These are phyloP conservation scores for Aspergillus carlsbadensis DNA, from an alignment of 495 filamentous ascomycete genomes.

Conservation along the genomic window DNA sequence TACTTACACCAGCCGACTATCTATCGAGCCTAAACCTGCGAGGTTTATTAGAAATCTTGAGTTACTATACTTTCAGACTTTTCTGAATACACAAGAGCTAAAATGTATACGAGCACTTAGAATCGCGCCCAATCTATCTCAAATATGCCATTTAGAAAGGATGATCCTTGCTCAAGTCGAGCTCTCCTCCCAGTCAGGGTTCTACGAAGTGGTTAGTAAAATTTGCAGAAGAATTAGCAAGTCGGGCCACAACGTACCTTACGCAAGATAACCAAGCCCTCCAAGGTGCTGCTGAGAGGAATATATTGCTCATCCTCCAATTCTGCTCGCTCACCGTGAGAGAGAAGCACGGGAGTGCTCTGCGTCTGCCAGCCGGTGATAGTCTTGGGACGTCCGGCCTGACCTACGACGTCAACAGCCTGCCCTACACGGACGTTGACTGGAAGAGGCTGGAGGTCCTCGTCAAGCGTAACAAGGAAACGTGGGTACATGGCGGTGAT, in stretches of 20 bases:
- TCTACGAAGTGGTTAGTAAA: conserved; percentile 40
- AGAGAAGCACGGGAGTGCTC: conserved; percentile 90
- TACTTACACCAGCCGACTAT: too few species aligned
- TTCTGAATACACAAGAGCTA: conserved; percentile 44
- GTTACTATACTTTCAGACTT: conserved; percentile 28
- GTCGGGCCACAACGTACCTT: conserved; percentile 62
- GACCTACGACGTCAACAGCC: conserved; percentile 96
- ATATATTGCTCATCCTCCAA: conserved; percentile 98
- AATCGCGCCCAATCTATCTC: conserved; percentile 19
- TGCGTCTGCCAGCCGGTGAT: conserved; percentile 99
- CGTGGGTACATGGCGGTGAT: conserved; percentile 96
- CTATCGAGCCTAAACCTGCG: too few species aligned
- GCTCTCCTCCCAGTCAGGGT: conserved; percentile 53
- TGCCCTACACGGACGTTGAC: conserved; percentile 98
- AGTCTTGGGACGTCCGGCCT: conserved; percentile 95
- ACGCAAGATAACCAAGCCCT: conserved; percentile 93
- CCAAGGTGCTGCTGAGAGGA: conserved; percentile 81
- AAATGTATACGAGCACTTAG: conserved; percentile 26
- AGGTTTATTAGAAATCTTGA: conserved; percentile 3
- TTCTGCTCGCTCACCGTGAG: conserved; percentile 92
- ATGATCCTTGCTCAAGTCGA: conserved; percentile 33
- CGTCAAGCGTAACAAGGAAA: conserved; percentile 93
- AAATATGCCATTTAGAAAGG: conserved; percentile 20
- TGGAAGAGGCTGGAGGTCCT: conserved; percentile 87
- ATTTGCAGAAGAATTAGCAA: not conserved